Evolutionary conservation across 768 basidiomycete species (phyloP).

Genomic region (Leccinum sublutescens): DNA sequence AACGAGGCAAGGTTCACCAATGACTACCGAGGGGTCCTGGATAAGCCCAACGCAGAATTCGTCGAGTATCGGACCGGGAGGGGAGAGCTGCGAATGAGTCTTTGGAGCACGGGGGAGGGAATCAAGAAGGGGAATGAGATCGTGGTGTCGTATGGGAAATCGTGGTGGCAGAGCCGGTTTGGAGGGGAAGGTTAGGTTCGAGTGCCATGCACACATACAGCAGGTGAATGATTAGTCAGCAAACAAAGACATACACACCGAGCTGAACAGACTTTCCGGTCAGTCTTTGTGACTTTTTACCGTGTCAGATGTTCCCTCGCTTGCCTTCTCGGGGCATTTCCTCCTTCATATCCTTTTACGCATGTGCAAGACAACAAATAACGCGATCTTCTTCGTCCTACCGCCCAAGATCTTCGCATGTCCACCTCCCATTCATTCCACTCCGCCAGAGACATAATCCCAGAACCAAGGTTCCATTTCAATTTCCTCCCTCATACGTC

Average conservation of each 20-base stretch:
- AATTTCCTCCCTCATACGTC: conserved; percentile 10
- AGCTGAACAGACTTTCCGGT: neutral
- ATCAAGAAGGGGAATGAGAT: conserved; percentile 84
- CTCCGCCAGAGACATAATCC: conserved; percentile 15
- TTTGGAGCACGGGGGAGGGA: conserved; percentile 60
- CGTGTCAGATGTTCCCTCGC: conserved; percentile 49
- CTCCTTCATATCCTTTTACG: conserved; percentile 54
- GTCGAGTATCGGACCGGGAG: conserved; percentile 47
- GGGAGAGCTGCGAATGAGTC: conserved; percentile 74
- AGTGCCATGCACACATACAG: neutral
- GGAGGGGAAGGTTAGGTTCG: neutral
- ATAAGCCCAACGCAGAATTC: conserved; percentile 71
- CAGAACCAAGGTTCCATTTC: conserved; percentile 41
- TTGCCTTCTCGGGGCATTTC: conserved; percentile 48
- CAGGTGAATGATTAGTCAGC: conserved; percentile 17
- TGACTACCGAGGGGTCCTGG: conserved; percentile 79
- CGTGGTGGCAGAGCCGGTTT: conserved; percentile 64
- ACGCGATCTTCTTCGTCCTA: conserved; percentile 37
- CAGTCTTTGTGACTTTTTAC: neutral
- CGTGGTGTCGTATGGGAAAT: conserved; percentile 84
- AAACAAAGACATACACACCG: conserved; percentile 20
- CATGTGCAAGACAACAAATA: conserved; percentile 45
- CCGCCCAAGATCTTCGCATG: conserved; percentile 38
- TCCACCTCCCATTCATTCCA: conserved; percentile 17
- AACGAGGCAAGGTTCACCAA: conserved; percentile 91